Evolutionary conservation across 2,329 filamentous ascomycete species (phyloP).

Genomic region (Pseudogymnoascus pannorum): DNA sequence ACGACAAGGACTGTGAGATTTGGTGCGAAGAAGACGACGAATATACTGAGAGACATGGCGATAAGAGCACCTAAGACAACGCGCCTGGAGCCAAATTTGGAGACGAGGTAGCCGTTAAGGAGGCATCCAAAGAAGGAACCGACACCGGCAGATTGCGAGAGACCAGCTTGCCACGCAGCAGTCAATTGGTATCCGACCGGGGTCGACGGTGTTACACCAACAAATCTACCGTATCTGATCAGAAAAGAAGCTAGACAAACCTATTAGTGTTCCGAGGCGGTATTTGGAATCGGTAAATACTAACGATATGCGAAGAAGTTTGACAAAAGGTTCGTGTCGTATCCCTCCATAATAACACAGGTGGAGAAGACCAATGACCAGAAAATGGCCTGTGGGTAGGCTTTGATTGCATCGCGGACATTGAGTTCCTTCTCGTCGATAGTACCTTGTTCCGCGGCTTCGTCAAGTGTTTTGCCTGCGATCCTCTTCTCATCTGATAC

Average conservation of each 20-base stretch:
- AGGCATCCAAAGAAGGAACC: conserved; percentile 37
- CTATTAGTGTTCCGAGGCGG: conserved; percentile 8
- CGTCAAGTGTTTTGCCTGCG: not conserved
- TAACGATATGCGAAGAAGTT: conserved; percentile 51
- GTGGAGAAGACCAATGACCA: conserved; percentile 81
- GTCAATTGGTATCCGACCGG: conserved; percentile 31
- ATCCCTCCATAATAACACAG: conserved; percentile 83
- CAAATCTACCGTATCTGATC: not conserved
- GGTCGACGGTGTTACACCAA: conserved; percentile 8
- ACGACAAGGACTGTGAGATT: conserved; percentile 37
- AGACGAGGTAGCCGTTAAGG: conserved; percentile 37
- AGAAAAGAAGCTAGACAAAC: conserved; percentile 14
- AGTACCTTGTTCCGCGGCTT: not conserved
- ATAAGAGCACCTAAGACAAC: conserved; percentile 31
- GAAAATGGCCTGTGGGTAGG: conserved; percentile 76
- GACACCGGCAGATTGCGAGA: conserved; percentile 33
- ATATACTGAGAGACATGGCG: conserved; percentile 20
- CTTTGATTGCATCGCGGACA: conserved; percentile 67
- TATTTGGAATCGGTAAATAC: not conserved
- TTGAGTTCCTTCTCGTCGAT: conserved; percentile 54
- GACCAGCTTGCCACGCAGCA: conserved; percentile 36
- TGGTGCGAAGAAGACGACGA: conserved; percentile 40
- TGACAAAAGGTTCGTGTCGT: conserved; percentile 72
- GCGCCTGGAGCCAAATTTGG: conserved; percentile 40
- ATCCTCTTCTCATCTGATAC: not conserved